Evolutionary conservation across 2,329 filamentous ascomycete genomes (phyloP), one percentile per base, ranked within the genome.

Genomic region (Ilyonectria mors-panacis): DNA sequence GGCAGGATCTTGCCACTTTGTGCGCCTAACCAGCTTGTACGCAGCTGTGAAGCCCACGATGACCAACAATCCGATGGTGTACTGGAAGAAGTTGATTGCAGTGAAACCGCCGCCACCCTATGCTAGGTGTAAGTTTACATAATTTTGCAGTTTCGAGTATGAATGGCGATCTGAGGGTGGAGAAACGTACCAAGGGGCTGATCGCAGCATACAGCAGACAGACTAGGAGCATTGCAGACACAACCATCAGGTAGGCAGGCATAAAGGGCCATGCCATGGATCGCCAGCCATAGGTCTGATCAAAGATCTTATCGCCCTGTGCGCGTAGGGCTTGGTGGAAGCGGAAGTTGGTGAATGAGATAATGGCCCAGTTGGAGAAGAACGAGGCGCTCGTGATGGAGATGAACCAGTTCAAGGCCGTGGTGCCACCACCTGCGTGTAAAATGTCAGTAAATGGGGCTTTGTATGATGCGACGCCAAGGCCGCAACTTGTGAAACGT

Each of bases 331-430:
- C 65, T 45, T 50, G 42, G 37, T 67, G 65, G 44, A 67, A 64
- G 15, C 65, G 55, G 21, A 63, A 60, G 33, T 48, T 59, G 7
- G 65, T 59, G 6, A 63, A 53, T 3, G 65, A 23, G 19, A 67
- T 64, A 28, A 67, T 60, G n/a, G 62, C 56, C 65, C 65, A 67
- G 19, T 60, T 67, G 48, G 35, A 51, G 26, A 67, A 67, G 60
- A 64, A 67, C 6, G 60, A 67, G 9, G 65, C 60, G 37, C 60
- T 64, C 17, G 65, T 67, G 30, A 67, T 67, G 21, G 65, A 67
- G 19, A 67, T 57, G 45, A 67, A 59, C 65, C 65, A 67, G 26
- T 59, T 64, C 7, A 67, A 30, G 9, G 65, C 65, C 2, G 48
- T 60, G 1, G 42, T 37, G n/a, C 65, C 65, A 19, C 60, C 55